A percentile compares a stretch with the other conserved stretches of the same genome.
Conservation (phyloP, 352 stramenopile species). For the Phytophthora syringae region DNA sequence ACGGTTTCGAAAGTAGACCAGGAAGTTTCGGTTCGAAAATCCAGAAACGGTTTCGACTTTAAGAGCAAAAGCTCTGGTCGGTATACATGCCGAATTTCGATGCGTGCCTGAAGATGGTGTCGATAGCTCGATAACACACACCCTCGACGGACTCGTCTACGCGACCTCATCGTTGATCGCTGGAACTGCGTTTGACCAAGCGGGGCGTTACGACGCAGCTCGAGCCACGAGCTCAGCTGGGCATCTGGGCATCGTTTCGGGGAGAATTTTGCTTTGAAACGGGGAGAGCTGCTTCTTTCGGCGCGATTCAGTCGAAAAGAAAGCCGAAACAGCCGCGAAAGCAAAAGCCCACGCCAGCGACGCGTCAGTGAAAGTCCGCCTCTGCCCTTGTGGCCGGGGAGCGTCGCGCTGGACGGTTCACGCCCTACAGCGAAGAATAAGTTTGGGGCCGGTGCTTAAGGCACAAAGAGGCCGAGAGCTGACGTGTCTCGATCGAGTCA, state of each 20-base stretch:
- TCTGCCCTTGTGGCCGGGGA: conserved; percentile 14
- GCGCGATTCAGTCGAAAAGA: not conserved
- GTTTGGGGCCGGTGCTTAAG: conserved; percentile 3
- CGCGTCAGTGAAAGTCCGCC: conserved; percentile 10
- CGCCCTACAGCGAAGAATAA: conserved; percentile 24
- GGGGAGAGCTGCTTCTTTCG: not conserved
- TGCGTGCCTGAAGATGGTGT: no score
- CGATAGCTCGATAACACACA: not conserved
- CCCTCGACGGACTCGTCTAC: not conserved
- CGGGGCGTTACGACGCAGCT: not conserved
- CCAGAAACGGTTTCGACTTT: not conserved
- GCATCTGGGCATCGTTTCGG: conserved; percentile 14
- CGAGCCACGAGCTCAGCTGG: not conserved
- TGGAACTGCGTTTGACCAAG: not conserved
- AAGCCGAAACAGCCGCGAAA: conserved; percentile 26
- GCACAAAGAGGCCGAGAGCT: conserved; percentile 10
- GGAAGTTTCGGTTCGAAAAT: not conserved
- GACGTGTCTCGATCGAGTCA: not conserved
- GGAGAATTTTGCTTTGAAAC: conserved; percentile 1
- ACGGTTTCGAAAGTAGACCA: no score
- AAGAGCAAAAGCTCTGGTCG: not conserved
- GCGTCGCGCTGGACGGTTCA: conserved; percentile 16
- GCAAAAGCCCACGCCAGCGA: conserved; percentile 21
- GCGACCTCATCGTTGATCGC: not conserved
- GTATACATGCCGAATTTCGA: no score